Evolutionary conservation across 345 rosid genomes (phyloP), one percentile per base, ranked within the genome.

Genomic region (Populus pruinosa): DNA sequence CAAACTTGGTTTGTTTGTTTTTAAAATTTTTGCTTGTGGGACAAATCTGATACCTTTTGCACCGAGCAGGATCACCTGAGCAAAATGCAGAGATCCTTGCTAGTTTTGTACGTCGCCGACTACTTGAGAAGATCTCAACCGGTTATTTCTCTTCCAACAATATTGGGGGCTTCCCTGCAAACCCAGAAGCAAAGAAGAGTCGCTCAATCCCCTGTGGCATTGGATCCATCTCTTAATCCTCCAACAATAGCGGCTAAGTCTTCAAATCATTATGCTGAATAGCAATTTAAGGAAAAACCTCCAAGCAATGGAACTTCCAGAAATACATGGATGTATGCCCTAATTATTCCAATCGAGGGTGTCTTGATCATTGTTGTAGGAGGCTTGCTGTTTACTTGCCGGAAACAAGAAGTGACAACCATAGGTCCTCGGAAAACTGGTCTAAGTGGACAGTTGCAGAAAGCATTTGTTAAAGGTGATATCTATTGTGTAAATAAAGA

Each of bases 401-500:
- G 86, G 56, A 92, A 83, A 72, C 85, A 69, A 69, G 92, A 90
- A 70, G 90, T 82, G 55, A 84, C 84, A 78, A 83, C 86, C 69
- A 88, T 96, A 38, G 82, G 92, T 77, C 99, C 99, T 29, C 92
- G 99, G 98, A 96, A 89, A 83, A 89, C 94, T 63, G 99, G 98
- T 81, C 80, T 96, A 33, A 92, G 98, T 80, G 98, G 95, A 80
- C 98, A 93, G 85, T 83, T 93, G 79, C 99, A 92, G 80, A 96
- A 91, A 86, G 96, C 96, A 75, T 93, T 96, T 74, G 83, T 93
- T 71, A 90, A 95, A 71, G 99, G 99, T 92, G 79, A 71, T 33
- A 50, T 73, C 65, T 36, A 5, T 25, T 44, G 8, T 38, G 33
- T 33, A 43, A 13, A 16, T 44, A 23, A n/a, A 35, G 35, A 62